Percentiles rank a stretch among this genome's conserved stretches.
phyloP scores from a whole-genome alignment of 164 flowering plant species.

The Sedum album region DNA sequence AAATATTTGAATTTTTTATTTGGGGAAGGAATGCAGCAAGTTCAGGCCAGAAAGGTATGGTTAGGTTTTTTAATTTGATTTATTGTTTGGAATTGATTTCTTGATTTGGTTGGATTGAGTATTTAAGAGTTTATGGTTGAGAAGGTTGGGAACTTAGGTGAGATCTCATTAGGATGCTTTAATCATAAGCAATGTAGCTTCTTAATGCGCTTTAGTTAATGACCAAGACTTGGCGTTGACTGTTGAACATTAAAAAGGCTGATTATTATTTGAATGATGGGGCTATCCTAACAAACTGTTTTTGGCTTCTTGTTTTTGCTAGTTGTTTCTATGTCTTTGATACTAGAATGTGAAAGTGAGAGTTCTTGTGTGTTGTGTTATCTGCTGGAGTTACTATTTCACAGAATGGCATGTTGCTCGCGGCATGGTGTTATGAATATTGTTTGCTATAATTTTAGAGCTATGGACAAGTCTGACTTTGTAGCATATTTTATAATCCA shows the following conservation, averaged over 20 bases:
- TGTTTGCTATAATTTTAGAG: neutral
- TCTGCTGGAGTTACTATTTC: neutral
- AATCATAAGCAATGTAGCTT: neutral
- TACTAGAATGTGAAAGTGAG: neutral
- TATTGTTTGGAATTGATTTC: neutral
- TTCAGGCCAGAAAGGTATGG: conserved; percentile 3
- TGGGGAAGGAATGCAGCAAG: conserved; percentile 4
- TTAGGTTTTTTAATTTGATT: neutral
- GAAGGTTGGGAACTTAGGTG: neutral
- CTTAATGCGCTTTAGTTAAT: no score
- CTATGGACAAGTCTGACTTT: neutral
- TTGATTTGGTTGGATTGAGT: neutral
- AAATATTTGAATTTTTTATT: no score
- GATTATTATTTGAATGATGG: neutral
- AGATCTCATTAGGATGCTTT: neutral
- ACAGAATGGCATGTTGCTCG: neutral
- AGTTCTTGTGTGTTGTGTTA: neutral
- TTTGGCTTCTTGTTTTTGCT: neutral
- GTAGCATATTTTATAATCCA: neutral
- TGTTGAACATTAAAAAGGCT: neutral
- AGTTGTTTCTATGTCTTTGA: neutral
- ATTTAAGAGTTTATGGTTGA: neutral
- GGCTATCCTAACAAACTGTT: neutral
- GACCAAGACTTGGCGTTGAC: no score
- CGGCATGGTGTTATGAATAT: neutral